phyloP scores from a whole-genome alignment of 2,329 filamentous ascomycete species.

The Aspergillus quadricinctus region DNA sequence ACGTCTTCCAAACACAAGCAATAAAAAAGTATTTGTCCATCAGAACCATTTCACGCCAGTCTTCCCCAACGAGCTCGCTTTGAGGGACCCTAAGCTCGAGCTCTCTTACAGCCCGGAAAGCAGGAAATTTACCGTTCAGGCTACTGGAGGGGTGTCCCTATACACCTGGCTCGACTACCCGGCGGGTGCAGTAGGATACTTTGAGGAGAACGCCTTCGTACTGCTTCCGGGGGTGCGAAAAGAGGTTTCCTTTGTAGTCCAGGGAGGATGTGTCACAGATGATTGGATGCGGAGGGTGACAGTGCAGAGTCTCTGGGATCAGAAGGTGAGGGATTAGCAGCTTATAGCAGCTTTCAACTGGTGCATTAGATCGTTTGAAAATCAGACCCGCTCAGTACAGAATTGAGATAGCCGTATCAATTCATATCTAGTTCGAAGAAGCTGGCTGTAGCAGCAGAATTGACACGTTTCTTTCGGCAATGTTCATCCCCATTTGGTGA shows the following conservation, averaged over 20 bases:
- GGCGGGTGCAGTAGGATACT: conserved; percentile 46
- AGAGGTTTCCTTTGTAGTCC: conserved; percentile 44
- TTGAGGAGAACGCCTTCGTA: conserved; percentile 53
- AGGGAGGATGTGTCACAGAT: conserved; percentile 42
- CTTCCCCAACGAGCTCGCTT: conserved; percentile 41
- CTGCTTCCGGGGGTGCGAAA: conserved; percentile 44
- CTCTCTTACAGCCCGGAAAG: conserved; percentile 30
- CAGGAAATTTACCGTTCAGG: conserved; percentile 45
- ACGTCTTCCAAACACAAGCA: conserved; percentile 43
- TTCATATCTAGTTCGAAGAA: neutral
- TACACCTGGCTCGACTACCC: conserved; percentile 56
- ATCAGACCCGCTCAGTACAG: neutral
- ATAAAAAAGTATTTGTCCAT: conserved; percentile 43
- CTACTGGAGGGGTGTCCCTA: conserved; percentile 46
- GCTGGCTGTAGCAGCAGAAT: too few relatives aligned
- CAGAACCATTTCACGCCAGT: conserved; percentile 49
- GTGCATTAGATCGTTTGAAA: neutral
- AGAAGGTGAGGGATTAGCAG: conserved; percentile 11
- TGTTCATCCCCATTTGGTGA: neutral
- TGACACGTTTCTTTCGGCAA: too few relatives aligned
- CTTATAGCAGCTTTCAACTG: neutral
- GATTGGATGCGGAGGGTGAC: conserved; percentile 46
- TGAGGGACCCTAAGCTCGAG: conserved; percentile 48
- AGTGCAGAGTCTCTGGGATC: conserved; percentile 52
- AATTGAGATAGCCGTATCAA: neutral